These are phyloP conservation scores for Ascochyta lentis DNA, from an alignment of 2,329 filamentous ascomycete genomes.

Conservation along the genomic window DNA sequence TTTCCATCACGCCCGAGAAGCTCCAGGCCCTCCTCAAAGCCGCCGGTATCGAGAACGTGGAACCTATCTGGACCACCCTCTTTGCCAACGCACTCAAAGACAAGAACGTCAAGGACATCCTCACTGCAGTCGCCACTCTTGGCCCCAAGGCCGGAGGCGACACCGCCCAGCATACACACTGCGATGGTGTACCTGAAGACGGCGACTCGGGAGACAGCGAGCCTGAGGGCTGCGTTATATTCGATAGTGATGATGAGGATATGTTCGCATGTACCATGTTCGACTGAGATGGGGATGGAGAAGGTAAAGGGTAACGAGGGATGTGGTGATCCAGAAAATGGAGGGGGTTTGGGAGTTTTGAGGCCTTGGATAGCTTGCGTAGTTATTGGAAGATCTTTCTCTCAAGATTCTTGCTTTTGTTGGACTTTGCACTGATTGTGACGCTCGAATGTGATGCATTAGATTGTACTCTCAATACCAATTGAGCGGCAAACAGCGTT, in stretches of 20 bases:
- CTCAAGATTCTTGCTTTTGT: conserved; percentile 1
- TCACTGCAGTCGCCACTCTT: conserved; percentile 71
- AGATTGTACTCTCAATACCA: too few relatives aligned
- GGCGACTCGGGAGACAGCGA: background rate
- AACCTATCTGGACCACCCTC: conserved; percentile 96
- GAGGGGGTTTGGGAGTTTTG: conserved; percentile 21
- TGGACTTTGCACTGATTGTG: background rate
- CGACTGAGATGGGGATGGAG: background rate
- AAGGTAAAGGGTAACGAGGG: background rate
- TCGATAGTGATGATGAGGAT: conserved; percentile 3
- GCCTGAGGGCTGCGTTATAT: background rate
- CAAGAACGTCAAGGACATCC: conserved; percentile 87
- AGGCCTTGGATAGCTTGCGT: conserved; percentile 17
- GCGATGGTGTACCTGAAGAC: conserved; percentile 2
- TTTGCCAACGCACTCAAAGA: conserved; percentile 97
- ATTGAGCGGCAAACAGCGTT: too few relatives aligned
- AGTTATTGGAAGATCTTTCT: conserved; percentile 22
- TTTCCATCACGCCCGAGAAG: conserved; percentile 98
- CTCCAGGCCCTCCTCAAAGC: conserved; percentile 89
- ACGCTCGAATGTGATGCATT: background rate
- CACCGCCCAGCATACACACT: background rate
- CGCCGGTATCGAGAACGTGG: conserved; percentile 80
- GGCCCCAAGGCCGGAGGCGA: conserved; percentile 44
- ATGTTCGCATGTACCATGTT: background rate
- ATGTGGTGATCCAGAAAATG: too few relatives aligned